Evolutionary conservation across 345 rosid species (phyloP).

Genomic region (Hibiscus mutabilis): DNA sequence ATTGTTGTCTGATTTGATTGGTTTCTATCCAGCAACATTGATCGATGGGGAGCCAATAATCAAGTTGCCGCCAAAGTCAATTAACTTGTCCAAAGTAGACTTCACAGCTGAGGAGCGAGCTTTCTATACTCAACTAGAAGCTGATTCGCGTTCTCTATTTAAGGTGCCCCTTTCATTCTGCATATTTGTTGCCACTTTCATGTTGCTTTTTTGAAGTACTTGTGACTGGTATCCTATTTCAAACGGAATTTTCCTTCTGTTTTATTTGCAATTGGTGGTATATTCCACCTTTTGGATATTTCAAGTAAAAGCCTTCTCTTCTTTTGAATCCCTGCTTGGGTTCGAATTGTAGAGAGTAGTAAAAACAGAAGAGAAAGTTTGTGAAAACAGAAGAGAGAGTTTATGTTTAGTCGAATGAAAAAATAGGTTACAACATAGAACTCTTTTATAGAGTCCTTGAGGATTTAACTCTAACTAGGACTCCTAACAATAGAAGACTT

Average conservation of each 20-base stretch:
- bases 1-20: conserved; percentile 14
- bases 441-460: too few species aligned
- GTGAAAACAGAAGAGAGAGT: too few species aligned
- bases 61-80: conserved; percentile 68
- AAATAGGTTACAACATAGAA: too few species aligned
- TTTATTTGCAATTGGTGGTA: neutral
- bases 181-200: conserved; percentile 5
- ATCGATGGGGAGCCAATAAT: conserved; percentile 89
- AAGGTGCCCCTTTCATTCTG: conserved; percentile 47
- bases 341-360: too few species aligned
- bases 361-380: too few species aligned
- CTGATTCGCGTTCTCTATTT: conserved; percentile 73
- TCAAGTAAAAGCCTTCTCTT: neutral
- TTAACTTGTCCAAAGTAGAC: conserved; percentile 56
- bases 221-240: neutral
- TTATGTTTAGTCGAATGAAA: too few species aligned
- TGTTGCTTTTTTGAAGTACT: conserved; percentile 1
- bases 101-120: conserved; percentile 78
- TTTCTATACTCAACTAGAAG: conserved; percentile 76
- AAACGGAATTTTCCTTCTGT: neutral
- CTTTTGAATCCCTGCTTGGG: neutral
- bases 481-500: too few species aligned
- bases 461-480: too few species aligned
- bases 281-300: neutral
- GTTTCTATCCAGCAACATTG: conserved; percentile 54